Evolutionary conservation across 2,329 filamentous ascomycete genomes (phyloP).

Genomic region (Fusarium coicis): DNA sequence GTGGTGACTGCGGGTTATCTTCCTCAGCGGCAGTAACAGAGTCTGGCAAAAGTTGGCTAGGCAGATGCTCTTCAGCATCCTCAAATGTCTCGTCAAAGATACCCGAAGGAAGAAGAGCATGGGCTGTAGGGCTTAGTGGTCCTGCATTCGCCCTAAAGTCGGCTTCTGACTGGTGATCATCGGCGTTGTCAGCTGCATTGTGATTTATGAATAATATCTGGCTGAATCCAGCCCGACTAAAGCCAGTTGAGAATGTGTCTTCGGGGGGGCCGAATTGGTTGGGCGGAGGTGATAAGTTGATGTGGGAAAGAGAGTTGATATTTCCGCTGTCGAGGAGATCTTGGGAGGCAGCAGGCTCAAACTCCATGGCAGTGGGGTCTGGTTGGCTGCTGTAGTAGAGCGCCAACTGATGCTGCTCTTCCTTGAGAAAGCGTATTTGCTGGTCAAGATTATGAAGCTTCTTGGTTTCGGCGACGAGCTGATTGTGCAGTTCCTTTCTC

Average conservation of each 20-base stretch:
- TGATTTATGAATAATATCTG: slow-evolving; percentile 63
- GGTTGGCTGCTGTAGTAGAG: slow-evolving; percentile 60
- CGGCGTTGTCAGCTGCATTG: slow-evolving; percentile 52
- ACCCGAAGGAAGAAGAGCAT: slow-evolving; percentile 76
- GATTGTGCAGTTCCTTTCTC: slow-evolving; percentile 63
- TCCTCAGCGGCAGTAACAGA: slow-evolving; percentile 46
- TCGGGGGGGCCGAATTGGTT: slow-evolving; percentile 53
- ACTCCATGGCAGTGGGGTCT: slow-evolving; percentile 59
- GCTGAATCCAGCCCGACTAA: slow-evolving; percentile 63
- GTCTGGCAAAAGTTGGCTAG: slow-evolving; percentile 45
- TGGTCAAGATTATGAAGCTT: slow-evolving; percentile 58
- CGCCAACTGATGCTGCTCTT: slow-evolving; percentile 59
- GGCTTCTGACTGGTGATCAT: slow-evolving; percentile 66
- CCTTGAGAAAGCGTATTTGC: slow-evolving; percentile 57
- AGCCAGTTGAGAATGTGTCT: slow-evolving; percentile 63
- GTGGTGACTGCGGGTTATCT: slow-evolving; percentile 69
- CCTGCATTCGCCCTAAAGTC: slow-evolving; percentile 72
- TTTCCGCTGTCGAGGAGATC: slow-evolving; percentile 61
- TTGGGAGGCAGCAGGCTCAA: slow-evolving; percentile 56
- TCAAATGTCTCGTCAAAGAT: slow-evolving; percentile 68
- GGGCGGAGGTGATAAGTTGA: slow-evolving; percentile 53
- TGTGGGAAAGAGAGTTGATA: slow-evolving; percentile 59
- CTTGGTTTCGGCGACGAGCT: slow-evolving; percentile 59
- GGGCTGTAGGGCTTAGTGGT: slow-evolving; percentile 81
- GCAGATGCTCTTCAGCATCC: slow-evolving; percentile 64